Evolutionary conservation across 169 alveolate species (phyloP).

Genomic region (Eimeria acervulina): DNA sequence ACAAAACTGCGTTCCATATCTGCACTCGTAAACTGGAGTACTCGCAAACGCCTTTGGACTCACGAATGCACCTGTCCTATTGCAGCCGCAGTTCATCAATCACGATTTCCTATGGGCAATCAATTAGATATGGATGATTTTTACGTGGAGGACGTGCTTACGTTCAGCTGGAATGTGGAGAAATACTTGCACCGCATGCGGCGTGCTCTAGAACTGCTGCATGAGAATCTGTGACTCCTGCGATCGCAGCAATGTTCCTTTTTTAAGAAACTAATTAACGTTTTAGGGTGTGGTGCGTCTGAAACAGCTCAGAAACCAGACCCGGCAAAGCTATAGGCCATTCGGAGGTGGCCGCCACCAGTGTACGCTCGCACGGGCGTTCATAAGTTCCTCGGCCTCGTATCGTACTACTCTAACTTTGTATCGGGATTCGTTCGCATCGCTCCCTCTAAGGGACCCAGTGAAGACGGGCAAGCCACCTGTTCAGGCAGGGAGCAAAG

Average conservation of each 20-base stretch:
- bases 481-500: background rate
- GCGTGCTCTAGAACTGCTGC: background rate
- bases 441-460: background rate
- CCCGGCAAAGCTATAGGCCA: background rate
- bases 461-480: background rate
- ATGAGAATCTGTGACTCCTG: background rate
- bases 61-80: background rate
- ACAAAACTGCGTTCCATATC: background rate
- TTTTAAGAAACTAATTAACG: background rate
- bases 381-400: background rate
- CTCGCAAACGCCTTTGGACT: background rate
- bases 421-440: background rate
- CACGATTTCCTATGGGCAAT: background rate
- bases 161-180: background rate
- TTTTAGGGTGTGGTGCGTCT: background rate
- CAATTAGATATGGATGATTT: background rate
- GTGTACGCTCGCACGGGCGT: background rate
- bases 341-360: background rate
- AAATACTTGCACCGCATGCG: background rate
- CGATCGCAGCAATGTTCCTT: background rate
- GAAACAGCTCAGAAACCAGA: background rate
- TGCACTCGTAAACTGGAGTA: background rate
- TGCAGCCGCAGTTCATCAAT: background rate
- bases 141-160: background rate
- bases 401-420: background rate